Evolutionary conservation across 2,329 filamentous ascomycete species (phyloP).

Genomic region (Penicillium sumatraense): DNA sequence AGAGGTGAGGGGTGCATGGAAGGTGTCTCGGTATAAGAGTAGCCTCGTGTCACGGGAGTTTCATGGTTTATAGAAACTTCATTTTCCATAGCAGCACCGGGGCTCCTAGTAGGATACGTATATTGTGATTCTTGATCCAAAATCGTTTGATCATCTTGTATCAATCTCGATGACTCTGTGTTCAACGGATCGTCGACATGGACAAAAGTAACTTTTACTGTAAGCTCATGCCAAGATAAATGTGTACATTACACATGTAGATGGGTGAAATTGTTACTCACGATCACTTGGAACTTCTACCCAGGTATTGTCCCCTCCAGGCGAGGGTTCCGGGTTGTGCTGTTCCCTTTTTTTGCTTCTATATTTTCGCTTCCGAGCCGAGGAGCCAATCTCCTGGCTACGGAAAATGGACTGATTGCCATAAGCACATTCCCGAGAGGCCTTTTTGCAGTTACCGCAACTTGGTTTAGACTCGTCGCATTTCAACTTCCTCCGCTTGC

Average conservation of each 20-base stretch:
- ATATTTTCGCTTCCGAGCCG: neutral
- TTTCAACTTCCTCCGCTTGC: conserved; percentile 5
- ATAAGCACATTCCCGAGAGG: conserved; percentile 10
- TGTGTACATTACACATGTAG: no score
- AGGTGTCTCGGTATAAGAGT: neutral
- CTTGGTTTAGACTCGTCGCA: conserved; percentile 5
- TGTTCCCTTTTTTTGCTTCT: neutral
- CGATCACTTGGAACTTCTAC: conserved; percentile 3
- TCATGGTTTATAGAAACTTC: neutral
- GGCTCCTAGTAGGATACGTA: neutral
- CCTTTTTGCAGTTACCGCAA: conserved; percentile 5
- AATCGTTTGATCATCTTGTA: neutral
- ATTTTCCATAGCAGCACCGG: neutral
- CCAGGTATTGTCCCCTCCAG: conserved; percentile 2
- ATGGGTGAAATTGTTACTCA: neutral
- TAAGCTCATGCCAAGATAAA: no score
- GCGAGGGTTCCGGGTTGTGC: neutral
- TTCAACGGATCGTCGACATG: conserved; percentile 4
- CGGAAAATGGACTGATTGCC: conserved; percentile 9
- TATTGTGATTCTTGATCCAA: no score
- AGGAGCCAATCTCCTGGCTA: neutral
- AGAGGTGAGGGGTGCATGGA: neutral
- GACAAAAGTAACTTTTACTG: conserved; percentile 9
- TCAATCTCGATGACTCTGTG: neutral
- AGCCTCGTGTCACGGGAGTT: neutral